These are phyloP conservation scores for Psilocybe azurescens DNA, from an alignment of 768 basidiomycete genomes.

Conservation along the genomic window DNA sequence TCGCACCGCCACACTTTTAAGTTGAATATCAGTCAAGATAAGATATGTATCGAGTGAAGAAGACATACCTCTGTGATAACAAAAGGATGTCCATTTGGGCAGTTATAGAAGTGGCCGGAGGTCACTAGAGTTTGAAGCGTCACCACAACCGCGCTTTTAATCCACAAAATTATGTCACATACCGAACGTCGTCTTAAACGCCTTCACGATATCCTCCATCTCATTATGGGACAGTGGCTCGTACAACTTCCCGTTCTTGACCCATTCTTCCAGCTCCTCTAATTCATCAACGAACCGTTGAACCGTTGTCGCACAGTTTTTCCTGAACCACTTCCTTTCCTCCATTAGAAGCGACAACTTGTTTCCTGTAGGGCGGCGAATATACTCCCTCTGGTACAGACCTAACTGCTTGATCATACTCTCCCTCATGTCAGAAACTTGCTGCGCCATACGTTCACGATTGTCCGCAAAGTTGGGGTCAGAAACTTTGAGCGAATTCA, in stretches of 20 bases:
- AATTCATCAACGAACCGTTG: slow-evolving; percentile 49
- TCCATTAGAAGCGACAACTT: slow-evolving; percentile 1
- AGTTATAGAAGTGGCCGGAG: slow-evolving; percentile 53
- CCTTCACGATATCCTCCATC: slow-evolving; percentile 51
- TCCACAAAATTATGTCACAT: not conserved
- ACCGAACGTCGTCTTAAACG: slow-evolving; percentile 48
- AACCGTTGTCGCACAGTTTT: slow-evolving; percentile 45
- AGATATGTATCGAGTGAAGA: not conserved
- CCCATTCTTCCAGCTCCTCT: slow-evolving; percentile 40
- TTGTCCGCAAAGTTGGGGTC: slow-evolving; percentile 17
- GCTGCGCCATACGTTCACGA: not conserved
- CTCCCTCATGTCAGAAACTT: not conserved
- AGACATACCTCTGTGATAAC: slow-evolving; percentile 56
- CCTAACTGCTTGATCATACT: slow-evolving; percentile 6
- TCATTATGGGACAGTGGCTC: slow-evolving; percentile 57
- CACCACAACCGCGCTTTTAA: not conserved
- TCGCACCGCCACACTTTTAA: slow-evolving; percentile 62
- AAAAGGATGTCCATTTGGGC: slow-evolving; percentile 66
- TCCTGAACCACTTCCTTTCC: slow-evolving; percentile 46
- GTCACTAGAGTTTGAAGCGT: slow-evolving; percentile 26
- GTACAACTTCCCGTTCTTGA: slow-evolving; percentile 52
- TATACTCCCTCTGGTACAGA: slow-evolving; percentile 4
- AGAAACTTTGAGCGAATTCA: slow-evolving; percentile 13
- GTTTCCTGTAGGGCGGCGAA: slow-evolving; percentile 2
- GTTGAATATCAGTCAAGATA: not conserved